phyloP scores from a whole-genome alignment of 2,329 filamentous ascomycete species.

The Phyllosticta citriasiana region DNA sequence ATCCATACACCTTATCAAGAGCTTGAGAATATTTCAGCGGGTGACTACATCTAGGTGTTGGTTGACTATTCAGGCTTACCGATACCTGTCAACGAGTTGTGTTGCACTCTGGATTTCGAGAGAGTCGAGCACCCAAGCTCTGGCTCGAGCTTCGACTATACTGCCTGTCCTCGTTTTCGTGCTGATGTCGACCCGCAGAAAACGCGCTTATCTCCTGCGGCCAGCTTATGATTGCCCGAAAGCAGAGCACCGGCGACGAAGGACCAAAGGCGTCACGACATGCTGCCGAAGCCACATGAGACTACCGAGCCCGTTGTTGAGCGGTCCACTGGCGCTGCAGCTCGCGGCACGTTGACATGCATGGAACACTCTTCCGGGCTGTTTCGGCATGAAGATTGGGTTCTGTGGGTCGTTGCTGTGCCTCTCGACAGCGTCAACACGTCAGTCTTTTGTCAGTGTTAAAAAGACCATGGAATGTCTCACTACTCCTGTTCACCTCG shows the following conservation, averaged over 20 bases:
- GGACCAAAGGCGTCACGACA: neutral
- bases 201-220: neutral
- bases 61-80: neutral
- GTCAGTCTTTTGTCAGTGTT: neutral
- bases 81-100: neutral
- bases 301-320: neutral
- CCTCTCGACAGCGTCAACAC: neutral
- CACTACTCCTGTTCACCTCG: neutral
- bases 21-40: neutral
- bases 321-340: neutral
- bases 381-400: neutral
- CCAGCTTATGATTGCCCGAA: neutral
- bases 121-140: neutral
- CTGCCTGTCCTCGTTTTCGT: neutral
- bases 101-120: neutral
- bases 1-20: neutral
- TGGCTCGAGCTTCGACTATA: neutral
- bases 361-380: neutral
- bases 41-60: neutral
- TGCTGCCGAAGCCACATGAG: neutral
- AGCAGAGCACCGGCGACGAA: neutral
- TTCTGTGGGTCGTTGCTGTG: neutral
- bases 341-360: neutral
- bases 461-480: neutral
- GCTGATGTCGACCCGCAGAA: neutral